phyloP scores from a whole-genome alignment of 2,329 filamentous ascomycete genomes.

The Chrysosporium keratinophilum region DNA sequence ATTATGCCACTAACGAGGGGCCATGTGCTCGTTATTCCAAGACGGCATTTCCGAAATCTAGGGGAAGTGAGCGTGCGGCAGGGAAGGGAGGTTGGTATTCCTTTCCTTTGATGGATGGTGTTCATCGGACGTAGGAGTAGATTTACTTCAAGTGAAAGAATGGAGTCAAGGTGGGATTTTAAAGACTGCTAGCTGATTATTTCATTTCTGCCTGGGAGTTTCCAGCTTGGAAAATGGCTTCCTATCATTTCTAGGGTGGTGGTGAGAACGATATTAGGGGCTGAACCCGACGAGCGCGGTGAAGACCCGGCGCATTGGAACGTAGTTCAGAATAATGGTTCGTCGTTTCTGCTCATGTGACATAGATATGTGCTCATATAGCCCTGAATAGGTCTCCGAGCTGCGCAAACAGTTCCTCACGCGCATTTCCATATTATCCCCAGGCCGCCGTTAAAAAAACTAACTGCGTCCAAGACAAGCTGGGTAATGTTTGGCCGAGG shows the following conservation, averaged over 20 bases:
- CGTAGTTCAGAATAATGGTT: slow-evolving; percentile 87
- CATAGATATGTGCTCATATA: not conserved
- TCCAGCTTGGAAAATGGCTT: slow-evolving; percentile 38
- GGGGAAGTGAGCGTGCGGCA: slow-evolving; percentile 56
- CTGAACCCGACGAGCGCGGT: slow-evolving; percentile 39
- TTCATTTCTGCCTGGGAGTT: not conserved
- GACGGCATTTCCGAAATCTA: slow-evolving; percentile 67
- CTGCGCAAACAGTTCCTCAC: slow-evolving; percentile 85
- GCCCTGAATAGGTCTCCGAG: slow-evolving; percentile 51
- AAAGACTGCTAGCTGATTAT: not conserved
- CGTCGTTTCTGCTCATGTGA: slow-evolving; percentile 17
- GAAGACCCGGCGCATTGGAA: slow-evolving; percentile 81
- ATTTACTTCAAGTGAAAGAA: not conserved
- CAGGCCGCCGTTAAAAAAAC: slow-evolving; percentile 45
- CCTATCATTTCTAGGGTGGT: slow-evolving; percentile 55
- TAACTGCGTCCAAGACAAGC: slow-evolving; percentile 20
- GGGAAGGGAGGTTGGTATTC: slow-evolving; percentile 53
- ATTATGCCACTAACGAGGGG: slow-evolving; percentile 78
- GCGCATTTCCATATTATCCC: slow-evolving; percentile 94
- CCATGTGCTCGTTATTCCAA: slow-evolving; percentile 72
- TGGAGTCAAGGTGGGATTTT: not conserved
- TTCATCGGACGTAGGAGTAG: not conserved
- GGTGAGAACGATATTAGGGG: slow-evolving; percentile 54
- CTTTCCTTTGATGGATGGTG: slow-evolving; percentile 32
- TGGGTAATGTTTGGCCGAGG: slow-evolving; percentile 41